A percentile compares a stretch with the other conserved stretches of the same genome.
Conservation (phyloP, 345 rosid genomes). For the Lumnitzera racemosa region DNA sequence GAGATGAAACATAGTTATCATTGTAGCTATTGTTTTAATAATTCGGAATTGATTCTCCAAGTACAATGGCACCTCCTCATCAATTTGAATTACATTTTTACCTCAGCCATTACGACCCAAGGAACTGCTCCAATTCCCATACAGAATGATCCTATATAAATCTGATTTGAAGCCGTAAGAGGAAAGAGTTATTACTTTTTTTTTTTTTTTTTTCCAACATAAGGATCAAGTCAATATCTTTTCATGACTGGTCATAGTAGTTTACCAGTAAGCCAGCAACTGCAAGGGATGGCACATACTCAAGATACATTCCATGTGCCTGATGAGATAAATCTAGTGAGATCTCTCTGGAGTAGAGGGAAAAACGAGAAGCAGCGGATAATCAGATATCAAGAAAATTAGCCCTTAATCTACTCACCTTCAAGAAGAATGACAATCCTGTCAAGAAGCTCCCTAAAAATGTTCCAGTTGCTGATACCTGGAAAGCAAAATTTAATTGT, state of each 20-base stretch:
- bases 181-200: background rate
- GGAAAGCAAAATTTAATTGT: slow-evolving; percentile 5
- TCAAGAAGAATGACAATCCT: slow-evolving; percentile 71
- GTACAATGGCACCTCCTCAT: no score
- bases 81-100: slow-evolving; percentile 6
- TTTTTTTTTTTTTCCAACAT: background rate
- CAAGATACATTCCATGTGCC: slow-evolving; percentile 51
- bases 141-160: slow-evolving; percentile 57
- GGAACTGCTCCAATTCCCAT: slow-evolving; percentile 95
- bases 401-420: slow-evolving; percentile 22
- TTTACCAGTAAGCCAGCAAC: slow-evolving; percentile 72
- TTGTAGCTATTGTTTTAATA: no score
- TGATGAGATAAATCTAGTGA: slow-evolving; percentile 9
- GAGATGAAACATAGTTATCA: no score
- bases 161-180: slow-evolving; percentile 22
- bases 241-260: background rate
- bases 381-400: no score
- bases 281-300: slow-evolving; percentile 60
- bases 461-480: slow-evolving; percentile 73
- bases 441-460: slow-evolving; percentile 68
- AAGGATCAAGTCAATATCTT: no score
- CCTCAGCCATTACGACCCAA: slow-evolving; percentile 97
- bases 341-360: no score
- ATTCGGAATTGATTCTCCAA: no score
- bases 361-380: no score